Evolutionary conservation across 2,329 filamentous ascomycete genomes (phyloP), one percentile per base, ranked within the genome.

Genomic region (Calonectria crousiana): DNA sequence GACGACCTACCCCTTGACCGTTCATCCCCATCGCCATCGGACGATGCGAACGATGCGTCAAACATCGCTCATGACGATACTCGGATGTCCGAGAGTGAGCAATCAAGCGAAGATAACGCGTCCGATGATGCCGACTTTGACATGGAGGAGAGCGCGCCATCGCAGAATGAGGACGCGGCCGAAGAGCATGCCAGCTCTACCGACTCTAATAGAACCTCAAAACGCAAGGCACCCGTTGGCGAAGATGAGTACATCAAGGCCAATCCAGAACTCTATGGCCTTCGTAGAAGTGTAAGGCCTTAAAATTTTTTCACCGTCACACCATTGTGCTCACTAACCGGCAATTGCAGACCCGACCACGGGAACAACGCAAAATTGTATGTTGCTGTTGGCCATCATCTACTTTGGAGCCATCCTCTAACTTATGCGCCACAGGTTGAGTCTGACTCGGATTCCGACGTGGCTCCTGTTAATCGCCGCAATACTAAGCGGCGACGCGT

Each of bases 211-310:
- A 90, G 92, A 82, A 90, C 90, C 65, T 85, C 89, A 75, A 98
- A 98, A 89, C 93, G 95, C 85, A 94, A 95, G 86, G 85, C 89
- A 78, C 84, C 89, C 82, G 83, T 91, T 47, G 92, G 93, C 67
- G 94, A 97, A 80, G 93, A 97, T 73, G 93, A 95, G 60, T 96
- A 93, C 82, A 98, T 98, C 80, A 91, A 93, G 81, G 94, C 95
- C 82, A 98, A 99, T 81, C 97, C 97, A 56, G 95, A 98, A 86
- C 89, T 99, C 11, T 99, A 98, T 87, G 97, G 97, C 62, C 89
- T 99, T 78, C 92, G 97, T 80, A 92, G 97, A 87, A 99, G 97
- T 88, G 96, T 97, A 93, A 76, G 94, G 86, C 67, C n/a, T 74
- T 78, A 79, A 78, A 80, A 74, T 1, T 67, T 77, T 65, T 77